A percentile compares a stretch with the other conserved stretches of the same genome.
phyloP scores from a whole-genome alignment of 208 protist species.

The Leishmania braziliensis region DNA sequence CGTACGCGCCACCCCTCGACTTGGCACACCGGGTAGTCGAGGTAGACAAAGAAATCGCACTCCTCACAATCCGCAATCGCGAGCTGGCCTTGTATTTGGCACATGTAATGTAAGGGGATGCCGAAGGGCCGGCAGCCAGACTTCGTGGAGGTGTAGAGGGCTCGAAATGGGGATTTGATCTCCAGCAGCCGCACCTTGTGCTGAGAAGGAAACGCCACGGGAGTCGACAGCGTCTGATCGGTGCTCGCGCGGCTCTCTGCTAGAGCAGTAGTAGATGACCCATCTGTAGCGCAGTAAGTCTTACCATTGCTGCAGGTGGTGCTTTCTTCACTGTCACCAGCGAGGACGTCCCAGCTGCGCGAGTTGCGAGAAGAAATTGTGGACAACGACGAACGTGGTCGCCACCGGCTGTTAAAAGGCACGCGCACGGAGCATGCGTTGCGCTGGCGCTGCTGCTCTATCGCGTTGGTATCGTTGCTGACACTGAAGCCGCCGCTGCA shows the following conservation, averaged over 20 bases:
- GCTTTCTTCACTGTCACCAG: background rate
- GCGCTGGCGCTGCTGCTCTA: background rate
- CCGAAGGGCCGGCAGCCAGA: conserved; percentile 58
- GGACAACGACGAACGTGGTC: background rate
- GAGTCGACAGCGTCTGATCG: background rate
- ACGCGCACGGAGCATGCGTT: conserved; percentile 37
- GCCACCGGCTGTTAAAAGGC: conserved; percentile 45
- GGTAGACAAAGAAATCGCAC: conserved; percentile 93
- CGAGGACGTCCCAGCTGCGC: background rate
- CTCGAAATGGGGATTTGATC: conserved; percentile 84
- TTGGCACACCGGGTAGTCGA: conserved; percentile 57
- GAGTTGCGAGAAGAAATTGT: background rate
- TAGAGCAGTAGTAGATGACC: too few species aligned
- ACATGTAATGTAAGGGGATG: conserved; percentile 88
- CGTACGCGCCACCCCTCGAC: conserved; percentile 83
- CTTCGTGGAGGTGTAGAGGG: conserved; percentile 70
- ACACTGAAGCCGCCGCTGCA: background rate
- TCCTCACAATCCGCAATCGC: conserved; percentile 80
- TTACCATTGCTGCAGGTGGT: background rate
- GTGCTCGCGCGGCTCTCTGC: background rate
- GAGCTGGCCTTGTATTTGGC: conserved; percentile 92
- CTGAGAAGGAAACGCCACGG: background rate
- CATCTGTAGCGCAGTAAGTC: background rate
- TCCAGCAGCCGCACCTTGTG: conserved; percentile 61
- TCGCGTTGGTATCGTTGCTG: background rate